Conservation (phyloP, 306 rosid genomes). For the Lithocarpus polystachyus region DNA sequence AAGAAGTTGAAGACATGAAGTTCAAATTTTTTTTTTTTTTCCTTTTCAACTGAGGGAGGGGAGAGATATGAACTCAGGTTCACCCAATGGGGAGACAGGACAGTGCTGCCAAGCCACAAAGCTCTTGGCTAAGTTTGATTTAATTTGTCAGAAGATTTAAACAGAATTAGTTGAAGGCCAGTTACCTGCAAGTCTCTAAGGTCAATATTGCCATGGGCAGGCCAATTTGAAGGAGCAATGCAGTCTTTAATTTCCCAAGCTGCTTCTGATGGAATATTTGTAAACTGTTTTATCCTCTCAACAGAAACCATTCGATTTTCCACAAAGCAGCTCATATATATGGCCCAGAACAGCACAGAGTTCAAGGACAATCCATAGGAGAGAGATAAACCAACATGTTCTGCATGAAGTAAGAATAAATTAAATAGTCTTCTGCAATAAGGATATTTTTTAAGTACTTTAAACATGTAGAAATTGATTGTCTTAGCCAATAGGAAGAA, state of each 20-base stretch:
- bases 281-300: slow-evolving; percentile 85
- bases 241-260: slow-evolving; percentile 62
- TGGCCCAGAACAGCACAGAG: slow-evolving; percentile 64
- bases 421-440: neutral
- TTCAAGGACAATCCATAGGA: slow-evolving; percentile 89
- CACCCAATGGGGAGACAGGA: neutral
- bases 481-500: neutral
- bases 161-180: neutral
- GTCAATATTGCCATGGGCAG: slow-evolving; percentile 72
- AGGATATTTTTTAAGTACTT: neutral
- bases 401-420: slow-evolving; percentile 37
- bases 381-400: slow-evolving; percentile 82
- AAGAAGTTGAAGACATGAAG: too few species aligned
- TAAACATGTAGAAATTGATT: neutral
- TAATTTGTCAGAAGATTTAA: neutral
- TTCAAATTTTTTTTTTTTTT: too few species aligned
- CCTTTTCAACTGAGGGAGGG: too few species aligned
- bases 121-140: neutral
- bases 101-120: too few species aligned
- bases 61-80: too few species aligned
- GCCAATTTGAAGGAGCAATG: slow-evolving; percentile 81
- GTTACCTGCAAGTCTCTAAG: slow-evolving; percentile 79
- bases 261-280: slow-evolving; percentile 77
- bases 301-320: slow-evolving; percentile 98
- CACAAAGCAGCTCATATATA: slow-evolving; percentile 82